phyloP scores from a whole-genome alignment of 2,329 filamentous ascomycete species.

The Colletotrichum gloeosporioides region DNA sequence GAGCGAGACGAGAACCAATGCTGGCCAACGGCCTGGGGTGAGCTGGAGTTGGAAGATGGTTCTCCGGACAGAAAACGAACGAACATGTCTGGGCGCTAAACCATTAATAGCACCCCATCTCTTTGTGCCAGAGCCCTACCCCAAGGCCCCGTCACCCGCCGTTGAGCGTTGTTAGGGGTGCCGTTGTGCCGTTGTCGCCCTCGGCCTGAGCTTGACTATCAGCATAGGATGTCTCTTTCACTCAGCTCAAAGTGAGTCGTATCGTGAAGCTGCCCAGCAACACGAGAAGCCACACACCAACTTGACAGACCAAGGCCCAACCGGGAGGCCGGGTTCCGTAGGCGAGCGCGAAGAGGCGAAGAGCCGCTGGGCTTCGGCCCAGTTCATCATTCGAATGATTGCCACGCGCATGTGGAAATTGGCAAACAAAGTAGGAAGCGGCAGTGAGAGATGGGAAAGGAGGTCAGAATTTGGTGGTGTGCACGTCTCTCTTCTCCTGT shows the following conservation, averaged over 20 bases:
- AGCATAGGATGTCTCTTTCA: not conserved
- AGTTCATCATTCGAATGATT: not conserved
- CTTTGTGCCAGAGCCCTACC: constrained; percentile 1
- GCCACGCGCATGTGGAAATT: constrained; percentile 11
- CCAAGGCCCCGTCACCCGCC: not conserved
- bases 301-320: not conserved
- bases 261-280: not conserved
- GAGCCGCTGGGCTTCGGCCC: not conserved
- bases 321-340: not conserved
- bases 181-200: not conserved
- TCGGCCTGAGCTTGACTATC: not conserved
- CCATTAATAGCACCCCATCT: not conserved
- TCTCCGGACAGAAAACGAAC: not conserved
- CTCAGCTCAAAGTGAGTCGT: not conserved
- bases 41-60: not conserved
- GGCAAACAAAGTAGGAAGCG: not conserved
- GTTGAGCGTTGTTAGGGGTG: not conserved
- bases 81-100: not conserved
- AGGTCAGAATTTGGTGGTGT: not conserved
- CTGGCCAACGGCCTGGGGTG: not conserved
- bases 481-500: not conserved
- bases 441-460: not conserved
- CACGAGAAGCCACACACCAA: not conserved
- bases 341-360: not conserved
- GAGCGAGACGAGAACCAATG: not conserved